A percentile compares a stretch with the other conserved stretches of the same genome.
Conservation (phyloP, 805 yeast species). For the Ogataea corticis region DNA sequence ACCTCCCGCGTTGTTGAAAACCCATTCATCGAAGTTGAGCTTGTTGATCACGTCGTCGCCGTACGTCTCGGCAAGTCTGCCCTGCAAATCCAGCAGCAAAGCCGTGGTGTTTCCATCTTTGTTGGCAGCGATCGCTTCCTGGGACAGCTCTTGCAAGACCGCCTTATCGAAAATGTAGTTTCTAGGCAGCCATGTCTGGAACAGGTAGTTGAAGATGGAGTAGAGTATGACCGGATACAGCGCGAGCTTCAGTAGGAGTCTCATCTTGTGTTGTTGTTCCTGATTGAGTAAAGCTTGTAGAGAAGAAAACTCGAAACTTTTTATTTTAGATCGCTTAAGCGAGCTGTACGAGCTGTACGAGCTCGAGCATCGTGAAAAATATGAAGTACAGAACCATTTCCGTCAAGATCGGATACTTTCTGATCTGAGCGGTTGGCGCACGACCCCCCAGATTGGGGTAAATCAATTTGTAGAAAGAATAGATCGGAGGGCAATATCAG, state of each 20-base stretch:
- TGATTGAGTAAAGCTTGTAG: neutral
- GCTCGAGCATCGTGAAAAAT: neutral
- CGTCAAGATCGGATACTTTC: too few species aligned
- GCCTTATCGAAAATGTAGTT: slow-evolving; percentile 70
- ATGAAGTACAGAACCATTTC: neutral
- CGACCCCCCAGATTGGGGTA: neutral
- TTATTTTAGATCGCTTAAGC: neutral
- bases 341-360: slow-evolving; percentile 1
- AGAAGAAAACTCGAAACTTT: neutral
- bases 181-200: slow-evolving; percentile 66
- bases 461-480: too few species aligned
- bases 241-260: slow-evolving; percentile 19
- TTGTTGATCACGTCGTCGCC: slow-evolving; percentile 69
- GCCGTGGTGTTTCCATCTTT: slow-evolving; percentile 62
- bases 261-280: slow-evolving; percentile 6
- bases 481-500: too few species aligned
- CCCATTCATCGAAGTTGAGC: slow-evolving; percentile 81
- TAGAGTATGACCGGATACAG: slow-evolving; percentile 30
- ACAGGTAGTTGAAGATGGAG: slow-evolving; percentile 41
- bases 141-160: slow-evolving; percentile 57
- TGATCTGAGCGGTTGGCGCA: neutral
- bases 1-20: slow-evolving; percentile 96
- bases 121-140: slow-evolving; percentile 52
- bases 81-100: slow-evolving; percentile 62
- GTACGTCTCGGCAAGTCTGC: slow-evolving; percentile 58